These are phyloP conservation scores for Chlorella sp. DNA, from an alignment of 139 green algal species.

Conservation along the genomic window DNA sequence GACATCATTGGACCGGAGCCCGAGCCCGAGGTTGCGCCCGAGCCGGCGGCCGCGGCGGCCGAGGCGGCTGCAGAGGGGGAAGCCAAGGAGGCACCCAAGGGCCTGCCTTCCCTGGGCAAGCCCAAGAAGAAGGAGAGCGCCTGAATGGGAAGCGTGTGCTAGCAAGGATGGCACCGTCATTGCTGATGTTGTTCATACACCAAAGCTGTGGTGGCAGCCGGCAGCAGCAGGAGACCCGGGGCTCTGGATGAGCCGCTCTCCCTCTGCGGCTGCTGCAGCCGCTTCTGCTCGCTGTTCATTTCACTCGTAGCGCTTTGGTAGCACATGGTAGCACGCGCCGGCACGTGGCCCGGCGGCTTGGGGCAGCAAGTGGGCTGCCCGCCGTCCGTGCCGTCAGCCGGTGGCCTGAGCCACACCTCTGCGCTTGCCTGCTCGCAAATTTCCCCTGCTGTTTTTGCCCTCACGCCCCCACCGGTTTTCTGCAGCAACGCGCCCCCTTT, in stretches of 20 bases:
- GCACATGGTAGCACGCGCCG: too few relatives aligned
- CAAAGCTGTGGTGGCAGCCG: too few relatives aligned
- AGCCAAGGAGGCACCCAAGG: conserved; percentile 44
- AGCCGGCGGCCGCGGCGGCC: neutral
- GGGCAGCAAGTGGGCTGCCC: neutral
- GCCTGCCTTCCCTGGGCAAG: conserved; percentile 44
- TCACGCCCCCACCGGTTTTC: neutral
- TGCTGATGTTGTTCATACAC: too few relatives aligned
- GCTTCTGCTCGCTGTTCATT: neutral
- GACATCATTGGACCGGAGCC: conserved; percentile 52
- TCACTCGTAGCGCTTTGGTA: too few relatives aligned
- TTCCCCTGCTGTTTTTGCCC: neutral
- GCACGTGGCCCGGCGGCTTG: too few relatives aligned
- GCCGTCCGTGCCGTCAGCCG: too few relatives aligned
- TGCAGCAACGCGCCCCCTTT: neutral
- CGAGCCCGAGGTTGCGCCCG: conserved; percentile 5
- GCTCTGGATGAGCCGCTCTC: neutral
- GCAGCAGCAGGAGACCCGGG: neutral
- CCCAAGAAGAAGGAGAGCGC: conserved; percentile 53
- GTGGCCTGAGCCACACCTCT: too few relatives aligned
- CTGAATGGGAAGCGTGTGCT: neutral
- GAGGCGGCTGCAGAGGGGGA: conserved; percentile 1
- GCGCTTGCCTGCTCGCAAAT: neutral
- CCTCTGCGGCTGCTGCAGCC: neutral
- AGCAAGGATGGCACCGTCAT: too few relatives aligned